A percentile compares a stretch with the other conserved stretches of the same genome.
Evolutionary conservation across 768 basidiomycete genomes (phyloP).

Genomic region (Russula vinacea): DNA sequence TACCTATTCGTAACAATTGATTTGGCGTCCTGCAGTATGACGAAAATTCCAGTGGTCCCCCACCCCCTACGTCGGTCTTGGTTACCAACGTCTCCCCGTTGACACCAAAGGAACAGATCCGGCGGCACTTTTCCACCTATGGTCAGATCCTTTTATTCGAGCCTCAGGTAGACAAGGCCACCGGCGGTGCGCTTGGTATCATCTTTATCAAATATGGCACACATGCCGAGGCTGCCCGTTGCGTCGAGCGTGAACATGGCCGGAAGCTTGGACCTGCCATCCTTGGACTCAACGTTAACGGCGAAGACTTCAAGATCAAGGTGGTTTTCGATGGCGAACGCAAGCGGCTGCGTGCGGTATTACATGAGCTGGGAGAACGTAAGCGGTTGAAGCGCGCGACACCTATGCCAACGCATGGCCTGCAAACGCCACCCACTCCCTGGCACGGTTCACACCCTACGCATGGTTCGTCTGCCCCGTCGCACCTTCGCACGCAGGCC

Average conservation of each 20-base stretch:
- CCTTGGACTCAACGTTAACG: slow-evolving; percentile 33
- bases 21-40: slow-evolving; percentile 57
- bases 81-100: slow-evolving; percentile 69
- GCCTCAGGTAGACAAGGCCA: slow-evolving; percentile 71
- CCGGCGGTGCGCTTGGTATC: slow-evolving; percentile 81
- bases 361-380: slow-evolving; percentile 58
- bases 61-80: slow-evolving; percentile 72
- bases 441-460: slow-evolving; percentile 36
- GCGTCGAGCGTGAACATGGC: slow-evolving; percentile 65
- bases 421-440: slow-evolving; percentile 13
- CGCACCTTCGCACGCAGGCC: slow-evolving; percentile 24
- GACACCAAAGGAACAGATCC: slow-evolving; percentile 61
- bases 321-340: slow-evolving; percentile 83
- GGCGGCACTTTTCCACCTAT: slow-evolving; percentile 58
- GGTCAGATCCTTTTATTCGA: slow-evolving; percentile 68
- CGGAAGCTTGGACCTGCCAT: slow-evolving; percentile 51
- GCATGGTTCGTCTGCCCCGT: slow-evolving; percentile 3
- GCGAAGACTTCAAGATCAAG: slow-evolving; percentile 58
- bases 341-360: slow-evolving; percentile 55
- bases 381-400: slow-evolving; percentile 41
- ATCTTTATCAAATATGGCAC: slow-evolving; percentile 65
- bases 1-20: slow-evolving; percentile 9
- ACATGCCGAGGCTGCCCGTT: slow-evolving; percentile 65
- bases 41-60: slow-evolving; percentile 61
- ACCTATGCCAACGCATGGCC: slow-evolving; percentile 21